These are phyloP conservation scores for Populus hybrid DNA, from an alignment of 441 rosid genomes.

Conservation along the genomic window DNA sequence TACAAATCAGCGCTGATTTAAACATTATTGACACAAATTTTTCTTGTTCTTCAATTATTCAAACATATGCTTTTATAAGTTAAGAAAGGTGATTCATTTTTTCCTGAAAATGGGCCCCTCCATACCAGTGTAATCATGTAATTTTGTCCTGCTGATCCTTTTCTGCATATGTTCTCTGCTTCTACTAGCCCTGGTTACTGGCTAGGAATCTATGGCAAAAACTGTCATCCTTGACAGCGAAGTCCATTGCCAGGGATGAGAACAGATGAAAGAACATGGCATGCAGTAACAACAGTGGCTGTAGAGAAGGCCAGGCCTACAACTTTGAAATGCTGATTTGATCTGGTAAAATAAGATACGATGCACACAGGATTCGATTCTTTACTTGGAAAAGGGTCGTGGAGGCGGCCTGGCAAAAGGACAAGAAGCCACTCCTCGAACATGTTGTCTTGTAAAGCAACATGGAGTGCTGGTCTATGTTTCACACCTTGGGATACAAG, in stretches of 20 bases:
- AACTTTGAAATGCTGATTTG: neutral
- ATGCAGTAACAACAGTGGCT: neutral
- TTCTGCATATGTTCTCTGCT: neutral
- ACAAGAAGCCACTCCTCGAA: conserved; percentile 4
- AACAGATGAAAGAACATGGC: neutral
- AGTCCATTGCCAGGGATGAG: neutral
- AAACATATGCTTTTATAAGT: neutral
- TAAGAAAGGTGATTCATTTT: neutral
- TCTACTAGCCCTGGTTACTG: neutral
- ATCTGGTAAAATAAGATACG: neutral
- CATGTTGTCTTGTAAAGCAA: neutral
- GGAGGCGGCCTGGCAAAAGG: neutral
- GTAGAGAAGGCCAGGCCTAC: neutral
- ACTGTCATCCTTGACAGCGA: neutral
- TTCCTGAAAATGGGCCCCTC: neutral
- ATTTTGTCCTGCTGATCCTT: neutral
- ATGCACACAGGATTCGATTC: neutral
- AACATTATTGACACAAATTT: neutral
- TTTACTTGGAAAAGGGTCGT: neutral
- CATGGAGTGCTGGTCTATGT: neutral
- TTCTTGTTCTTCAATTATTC: neutral
- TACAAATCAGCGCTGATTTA: neutral
- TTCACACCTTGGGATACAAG: neutral
- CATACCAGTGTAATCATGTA: neutral
- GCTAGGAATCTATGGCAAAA: neutral